phyloP scores from a whole-genome alignment of 2,329 filamentous ascomycete genomes.

The Remersonia thermophila region DNA sequence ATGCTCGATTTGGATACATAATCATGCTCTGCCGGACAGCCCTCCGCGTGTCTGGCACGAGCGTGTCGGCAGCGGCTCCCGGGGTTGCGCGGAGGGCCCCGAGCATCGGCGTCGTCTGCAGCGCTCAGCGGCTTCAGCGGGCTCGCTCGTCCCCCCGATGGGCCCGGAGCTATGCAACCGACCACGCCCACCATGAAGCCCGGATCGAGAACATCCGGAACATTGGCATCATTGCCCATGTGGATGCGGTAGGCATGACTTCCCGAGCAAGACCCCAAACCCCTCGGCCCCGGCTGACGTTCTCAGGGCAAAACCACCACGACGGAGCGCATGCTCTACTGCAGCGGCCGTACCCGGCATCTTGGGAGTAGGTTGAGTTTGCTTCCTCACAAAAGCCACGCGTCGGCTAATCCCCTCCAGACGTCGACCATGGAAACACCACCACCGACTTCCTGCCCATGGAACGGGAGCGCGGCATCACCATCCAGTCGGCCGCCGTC shows the following conservation, averaged over 20 bases:
- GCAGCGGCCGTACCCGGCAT: conserved; percentile 77
- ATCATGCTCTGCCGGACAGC: no score
- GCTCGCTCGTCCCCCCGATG: background rate
- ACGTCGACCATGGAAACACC: conserved; percentile 92
- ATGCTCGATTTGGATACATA: no score
- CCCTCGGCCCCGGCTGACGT: no score
- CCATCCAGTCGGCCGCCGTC: conserved; percentile 93
- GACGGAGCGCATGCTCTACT: conserved; percentile 97
- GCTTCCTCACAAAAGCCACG: background rate
- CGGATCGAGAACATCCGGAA: conserved; percentile 62
- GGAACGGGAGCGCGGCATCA: conserved; percentile 85
- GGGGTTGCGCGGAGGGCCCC: background rate
- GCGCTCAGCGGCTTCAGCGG: no score
- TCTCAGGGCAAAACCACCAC: conserved; percentile 97
- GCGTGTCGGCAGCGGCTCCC: background rate
- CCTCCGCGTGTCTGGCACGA: no score
- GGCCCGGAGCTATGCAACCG: conserved; percentile 10
- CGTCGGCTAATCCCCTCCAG: conserved; percentile 27
- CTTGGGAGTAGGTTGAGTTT: conserved; percentile 54
- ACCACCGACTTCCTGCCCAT: conserved; percentile 94
- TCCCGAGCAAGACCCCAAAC: no score
- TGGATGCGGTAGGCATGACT: conserved; percentile 58
- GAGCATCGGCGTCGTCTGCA: background rate
- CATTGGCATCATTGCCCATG: conserved; percentile 97
- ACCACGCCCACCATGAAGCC: conserved; percentile 23